Conservation (phyloP, 805 yeast genomes). For the Candida nitratophila region DNA sequence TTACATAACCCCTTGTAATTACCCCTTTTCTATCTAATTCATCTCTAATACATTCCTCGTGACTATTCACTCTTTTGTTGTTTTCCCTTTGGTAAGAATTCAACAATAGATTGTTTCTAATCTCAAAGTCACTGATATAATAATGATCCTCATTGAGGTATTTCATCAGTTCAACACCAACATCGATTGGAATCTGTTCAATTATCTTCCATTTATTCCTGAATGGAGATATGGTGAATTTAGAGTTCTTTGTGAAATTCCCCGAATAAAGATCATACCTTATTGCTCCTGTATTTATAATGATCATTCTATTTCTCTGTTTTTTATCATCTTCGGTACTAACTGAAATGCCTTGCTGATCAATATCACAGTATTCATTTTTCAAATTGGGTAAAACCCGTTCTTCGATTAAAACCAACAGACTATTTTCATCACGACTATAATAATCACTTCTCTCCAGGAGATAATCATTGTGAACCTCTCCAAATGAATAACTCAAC, state of each 20-base stretch:
- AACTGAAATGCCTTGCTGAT: constrained; percentile 7
- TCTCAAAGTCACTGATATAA: constrained; percentile 8
- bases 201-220: constrained; percentile 71
- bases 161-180: constrained; percentile 49
- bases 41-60: neutral
- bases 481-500: constrained; percentile 52
- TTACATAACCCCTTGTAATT: constrained; percentile 62
- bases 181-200: constrained; percentile 43
- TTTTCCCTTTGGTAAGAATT: constrained; percentile 19
- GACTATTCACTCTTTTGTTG: constrained; percentile 7
- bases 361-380: neutral
- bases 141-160: constrained; percentile 52
- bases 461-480: constrained; percentile 59
- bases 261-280: constrained; percentile 85
- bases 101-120: constrained; percentile 7
- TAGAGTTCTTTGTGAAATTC: constrained; percentile 71
- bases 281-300: constrained; percentile 82
- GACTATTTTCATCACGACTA: constrained; percentile 40
- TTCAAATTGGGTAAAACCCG: constrained; percentile 3
- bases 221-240: constrained; percentile 81
- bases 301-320: constrained; percentile 40
- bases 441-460: constrained; percentile 58
- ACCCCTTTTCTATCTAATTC: constrained; percentile 3
- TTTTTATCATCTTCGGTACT: constrained; percentile 3
- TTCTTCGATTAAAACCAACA: constrained; percentile 35